Evolutionary conservation across 306 rosid genomes (phyloP).

Genomic region (Vigna trinervia): DNA sequence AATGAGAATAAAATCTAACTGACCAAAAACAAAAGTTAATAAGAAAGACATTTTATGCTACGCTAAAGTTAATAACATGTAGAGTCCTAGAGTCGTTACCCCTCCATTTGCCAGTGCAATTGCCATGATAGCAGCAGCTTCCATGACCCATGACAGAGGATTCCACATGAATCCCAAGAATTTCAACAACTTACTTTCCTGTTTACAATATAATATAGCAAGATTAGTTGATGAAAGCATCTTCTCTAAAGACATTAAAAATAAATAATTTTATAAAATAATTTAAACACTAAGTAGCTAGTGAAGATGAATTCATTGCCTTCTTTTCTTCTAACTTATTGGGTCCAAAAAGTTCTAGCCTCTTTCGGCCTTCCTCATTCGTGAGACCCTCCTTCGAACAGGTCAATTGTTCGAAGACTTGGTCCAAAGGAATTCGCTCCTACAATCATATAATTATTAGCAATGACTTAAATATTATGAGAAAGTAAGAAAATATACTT

Average conservation of each 20-base stretch:
- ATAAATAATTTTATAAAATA: background rate
- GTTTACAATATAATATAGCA: slow-evolving; percentile 28
- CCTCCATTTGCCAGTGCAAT: slow-evolving; percentile 86
- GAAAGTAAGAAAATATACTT: background rate
- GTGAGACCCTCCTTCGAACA: slow-evolving; percentile 73
- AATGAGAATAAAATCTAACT: background rate
- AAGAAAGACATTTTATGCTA: background rate
- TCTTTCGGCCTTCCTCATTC: slow-evolving; percentile 63
- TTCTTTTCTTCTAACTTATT: slow-evolving; percentile 80
- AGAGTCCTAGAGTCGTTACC: slow-evolving; percentile 48
- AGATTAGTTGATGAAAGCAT: background rate
- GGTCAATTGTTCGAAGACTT: slow-evolving; percentile 66
- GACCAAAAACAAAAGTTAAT: background rate
- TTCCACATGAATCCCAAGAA: slow-evolving; percentile 93
- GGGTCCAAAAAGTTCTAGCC: slow-evolving; percentile 70
- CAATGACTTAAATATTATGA: no score
- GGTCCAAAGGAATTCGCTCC: slow-evolving; percentile 73
- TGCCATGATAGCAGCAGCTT: slow-evolving; percentile 84
- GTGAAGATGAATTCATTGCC: slow-evolving; percentile 44
- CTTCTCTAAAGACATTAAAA: background rate
- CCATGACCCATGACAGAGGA: slow-evolving; percentile 93
- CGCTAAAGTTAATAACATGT: background rate
- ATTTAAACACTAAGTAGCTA: background rate
- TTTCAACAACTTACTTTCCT: slow-evolving; percentile 68
- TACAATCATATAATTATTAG: slow-evolving; percentile 1